These are phyloP conservation scores for Kwoniella botswanensis DNA, from an alignment of 768 basidiomycete species.

Conservation along the genomic window DNA sequence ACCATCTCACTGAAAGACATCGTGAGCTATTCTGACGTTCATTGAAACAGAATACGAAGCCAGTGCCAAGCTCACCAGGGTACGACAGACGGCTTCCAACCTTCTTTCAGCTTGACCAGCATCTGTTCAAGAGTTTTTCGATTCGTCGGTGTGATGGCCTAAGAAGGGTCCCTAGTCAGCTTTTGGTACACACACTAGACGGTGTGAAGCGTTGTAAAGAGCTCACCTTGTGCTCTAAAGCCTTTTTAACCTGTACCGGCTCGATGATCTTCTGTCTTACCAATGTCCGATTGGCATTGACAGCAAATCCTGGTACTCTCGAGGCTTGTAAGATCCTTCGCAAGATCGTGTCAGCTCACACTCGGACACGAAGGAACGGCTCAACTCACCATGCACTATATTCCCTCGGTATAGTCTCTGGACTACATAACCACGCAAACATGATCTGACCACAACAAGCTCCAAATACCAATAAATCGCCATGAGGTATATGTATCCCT, in stretches of 20 bases:
- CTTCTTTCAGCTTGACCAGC: constrained; percentile 43
- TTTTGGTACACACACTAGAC: not conserved
- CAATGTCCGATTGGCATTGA: constrained; percentile 69
- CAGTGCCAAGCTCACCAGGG: constrained; percentile 52
- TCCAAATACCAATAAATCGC: constrained; percentile 79
- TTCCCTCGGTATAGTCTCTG: constrained; percentile 80
- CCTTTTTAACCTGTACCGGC: constrained; percentile 64
- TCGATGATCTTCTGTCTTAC: constrained; percentile 68
- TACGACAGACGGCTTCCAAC: constrained; percentile 48
- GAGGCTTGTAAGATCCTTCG: constrained; percentile 74
- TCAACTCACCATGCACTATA: constrained; percentile 72
- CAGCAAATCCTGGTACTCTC: constrained; percentile 66
- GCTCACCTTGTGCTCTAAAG: constrained; percentile 64
- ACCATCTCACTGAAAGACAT: constrained; percentile 64
- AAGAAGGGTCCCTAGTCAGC: not conserved
- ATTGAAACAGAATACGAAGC: not conserved
- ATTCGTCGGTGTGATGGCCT: constrained; percentile 52
- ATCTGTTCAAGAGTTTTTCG: constrained; percentile 35
- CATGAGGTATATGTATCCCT: constrained; percentile 76
- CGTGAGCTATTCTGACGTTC: not conserved
- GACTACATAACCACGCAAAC: constrained; percentile 75
- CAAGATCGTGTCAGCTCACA: not conserved
- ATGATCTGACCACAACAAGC: constrained; percentile 85
- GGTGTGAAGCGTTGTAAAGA: not conserved
- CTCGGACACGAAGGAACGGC: too few species aligned